phyloP scores from a whole-genome alignment of 805 yeast species.

The Candida pini region DNA sequence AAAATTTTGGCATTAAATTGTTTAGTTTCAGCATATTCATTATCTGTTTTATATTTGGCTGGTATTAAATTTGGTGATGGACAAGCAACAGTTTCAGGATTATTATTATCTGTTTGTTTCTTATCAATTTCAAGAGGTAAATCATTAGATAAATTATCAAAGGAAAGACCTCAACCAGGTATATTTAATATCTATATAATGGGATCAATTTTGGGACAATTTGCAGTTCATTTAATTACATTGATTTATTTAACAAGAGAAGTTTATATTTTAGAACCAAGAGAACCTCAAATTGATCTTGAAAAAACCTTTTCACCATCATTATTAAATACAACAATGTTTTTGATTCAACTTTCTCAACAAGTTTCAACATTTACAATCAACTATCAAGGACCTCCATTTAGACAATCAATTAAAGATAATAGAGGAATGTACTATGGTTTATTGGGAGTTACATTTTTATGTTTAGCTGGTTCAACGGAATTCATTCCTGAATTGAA shows the following conservation, averaged over 20 bases:
- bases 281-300: slow-evolving; percentile 83
- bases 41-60: slow-evolving; percentile 89
- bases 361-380: slow-evolving; percentile 97
- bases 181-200: slow-evolving; percentile 91
- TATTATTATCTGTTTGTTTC: slow-evolving; percentile 89
- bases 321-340: slow-evolving; percentile 91
- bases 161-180: slow-evolving; percentile 95
- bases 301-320: slow-evolving; percentile 89
- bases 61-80: slow-evolving; percentile 98
- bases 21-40: slow-evolving; percentile 91
- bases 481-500: slow-evolving; percentile 93
- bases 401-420: slow-evolving; percentile 82
- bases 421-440: slow-evolving; percentile 98
- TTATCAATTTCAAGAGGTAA: slow-evolving; percentile 91
- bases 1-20: slow-evolving; percentile 95
- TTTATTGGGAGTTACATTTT: slow-evolving; percentile 78
- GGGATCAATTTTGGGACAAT: slow-evolving; percentile 97
- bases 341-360: slow-evolving; percentile 88
- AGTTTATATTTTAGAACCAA: slow-evolving; percentile 85
- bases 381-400: slow-evolving; percentile 95
- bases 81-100: slow-evolving; percentile 95
- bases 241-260: slow-evolving; percentile 78
- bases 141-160: slow-evolving; percentile 81
- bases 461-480: slow-evolving; percentile 88
- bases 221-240: slow-evolving; percentile 83